Conservation (phyloP, 73 alveolate genomes). For the Paramecium caudatum region DNA sequence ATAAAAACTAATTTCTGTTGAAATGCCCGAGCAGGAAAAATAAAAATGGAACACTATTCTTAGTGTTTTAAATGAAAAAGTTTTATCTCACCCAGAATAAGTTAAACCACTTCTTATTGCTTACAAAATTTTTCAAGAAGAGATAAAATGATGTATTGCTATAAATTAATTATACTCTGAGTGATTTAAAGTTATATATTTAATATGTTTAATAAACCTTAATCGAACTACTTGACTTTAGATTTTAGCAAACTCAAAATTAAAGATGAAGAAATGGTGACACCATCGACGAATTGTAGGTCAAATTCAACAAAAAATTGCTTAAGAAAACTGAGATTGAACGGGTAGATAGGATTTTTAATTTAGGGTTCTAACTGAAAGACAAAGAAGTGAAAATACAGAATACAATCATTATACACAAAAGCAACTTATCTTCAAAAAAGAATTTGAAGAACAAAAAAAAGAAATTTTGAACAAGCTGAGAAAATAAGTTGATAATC, state of each 20-base stretch:
- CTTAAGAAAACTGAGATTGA: neutral
- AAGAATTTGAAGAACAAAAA: slow-evolving; percentile 36
- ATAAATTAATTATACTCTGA: too few relatives aligned
- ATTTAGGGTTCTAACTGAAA: neutral
- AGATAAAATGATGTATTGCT: slow-evolving; percentile 16
- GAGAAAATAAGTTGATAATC: slow-evolving; percentile 4
- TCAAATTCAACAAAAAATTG: neutral
- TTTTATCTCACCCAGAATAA: neutral
- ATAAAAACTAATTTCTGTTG: slow-evolving; percentile 28
- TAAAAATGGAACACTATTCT: slow-evolving; percentile 66
- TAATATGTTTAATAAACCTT: slow-evolving; percentile 37
- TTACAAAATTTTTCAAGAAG: slow-evolving; percentile 55
- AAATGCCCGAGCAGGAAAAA: slow-evolving; percentile 33
- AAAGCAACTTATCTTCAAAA: neutral
- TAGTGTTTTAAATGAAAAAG: slow-evolving; percentile 36
- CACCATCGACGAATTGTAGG: neutral
- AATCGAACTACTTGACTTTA: slow-evolving; percentile 12
- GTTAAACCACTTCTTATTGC: slow-evolving; percentile 69
- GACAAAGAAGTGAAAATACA: neutral
- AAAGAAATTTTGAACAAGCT: neutral
- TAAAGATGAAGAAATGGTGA: neutral
- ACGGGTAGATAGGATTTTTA: neutral
- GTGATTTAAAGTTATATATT: neutral
- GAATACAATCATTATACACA: neutral
- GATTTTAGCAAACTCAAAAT: neutral